Base-by-base conservation (phyloP, 2,329 filamentous ascomycete species). In the Xylariomycetidae sp. region DNA sequence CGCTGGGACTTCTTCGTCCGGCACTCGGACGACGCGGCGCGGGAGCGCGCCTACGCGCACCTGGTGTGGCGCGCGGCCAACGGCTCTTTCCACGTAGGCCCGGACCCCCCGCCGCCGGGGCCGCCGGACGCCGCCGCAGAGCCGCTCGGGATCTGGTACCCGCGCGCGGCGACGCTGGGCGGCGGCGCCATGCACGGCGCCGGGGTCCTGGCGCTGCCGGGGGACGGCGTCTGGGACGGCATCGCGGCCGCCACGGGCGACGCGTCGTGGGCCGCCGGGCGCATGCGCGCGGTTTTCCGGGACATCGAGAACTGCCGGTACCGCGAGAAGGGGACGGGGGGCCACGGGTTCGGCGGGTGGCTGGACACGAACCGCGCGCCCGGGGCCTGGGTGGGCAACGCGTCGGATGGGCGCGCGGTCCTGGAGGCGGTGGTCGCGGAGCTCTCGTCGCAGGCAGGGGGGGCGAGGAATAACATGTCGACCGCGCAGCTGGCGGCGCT, bases 1-100 rank as follows among this genome's bases (percentile, higher is more conserved):
- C 60, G 19, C 24, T 80, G 76, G 76, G 72, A 80, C 56, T 79
- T 76, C 55, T 81, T 72, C 40, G 28, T 37, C 15, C 34, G 28
- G 24, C 30, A 80, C 50, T 79, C 76, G 38, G 60, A 67, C 7
- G 67, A 79, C 39, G 58, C 72, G 14, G 53, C 56, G n/a, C 63
- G 69, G 29, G 72, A 78, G 44, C 60, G 66, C 15, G 58, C 61
- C 28, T 74, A 80, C 49, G 68, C 58, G 46, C 79, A 80, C 58
- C 72, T 72, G 33, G 68, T 68, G 2, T 80, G 77, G 52, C 52
- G 63, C 7, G 70, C 67, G 2, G 56, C 65, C 0, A 56, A 68
- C 29, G 73, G 72, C 10, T 54, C 55, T 2, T 54, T 67, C 19
- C 75, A 77, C 44, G 68, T 67, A 10, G 74, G 75, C 12, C 57